These are phyloP conservation scores for Cryphonectria naterciae DNA, from an alignment of 2,329 filamentous ascomycete genomes.

Conservation along the genomic window DNA sequence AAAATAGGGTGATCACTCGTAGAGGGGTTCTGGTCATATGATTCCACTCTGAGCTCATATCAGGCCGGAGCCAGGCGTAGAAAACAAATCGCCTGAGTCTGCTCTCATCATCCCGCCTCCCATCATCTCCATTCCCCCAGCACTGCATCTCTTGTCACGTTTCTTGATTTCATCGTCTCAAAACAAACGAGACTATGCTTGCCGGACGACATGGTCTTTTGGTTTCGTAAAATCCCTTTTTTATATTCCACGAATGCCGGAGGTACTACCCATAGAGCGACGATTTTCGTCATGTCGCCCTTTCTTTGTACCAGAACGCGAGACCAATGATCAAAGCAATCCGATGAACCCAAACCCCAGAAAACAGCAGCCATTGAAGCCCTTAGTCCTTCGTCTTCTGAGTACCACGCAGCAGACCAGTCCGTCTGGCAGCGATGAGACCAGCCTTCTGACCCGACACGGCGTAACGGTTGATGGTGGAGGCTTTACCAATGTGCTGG, in stretches of 20 bases:
- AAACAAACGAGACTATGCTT: slow-evolving; percentile 9
- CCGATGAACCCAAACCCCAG: slow-evolving; percentile 68
- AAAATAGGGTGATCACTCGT: slow-evolving; percentile 23
- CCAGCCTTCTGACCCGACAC: slow-evolving; percentile 99
- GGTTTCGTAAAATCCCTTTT: slow-evolving; percentile 40
- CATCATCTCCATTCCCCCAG: slow-evolving; percentile 6
- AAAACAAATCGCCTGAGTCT: slow-evolving; percentile 15
- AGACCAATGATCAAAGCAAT: slow-evolving; percentile 60
- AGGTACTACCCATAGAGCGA: slow-evolving; percentile 30
- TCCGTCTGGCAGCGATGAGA: slow-evolving; percentile 99
- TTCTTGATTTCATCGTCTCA: slow-evolving; percentile 11
- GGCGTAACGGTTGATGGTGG: slow-evolving; percentile 98
- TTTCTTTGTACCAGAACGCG: slow-evolving; percentile 38
- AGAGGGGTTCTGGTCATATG: slow-evolving; percentile 23
- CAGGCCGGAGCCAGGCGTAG: slow-evolving; percentile 20
- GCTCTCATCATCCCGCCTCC: slow-evolving; percentile 17
- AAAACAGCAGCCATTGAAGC: slow-evolving; percentile 54
- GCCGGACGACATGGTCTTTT: slow-evolving; percentile 18
- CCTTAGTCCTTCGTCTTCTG: slow-evolving; percentile 98
- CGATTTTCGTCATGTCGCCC: slow-evolving; percentile 31
- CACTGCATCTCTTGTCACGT: slow-evolving; percentile 15
- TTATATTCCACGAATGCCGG: slow-evolving; percentile 55
- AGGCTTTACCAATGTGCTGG: slow-evolving; percentile 99
- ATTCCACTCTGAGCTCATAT: slow-evolving; percentile 29
- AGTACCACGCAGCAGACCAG: slow-evolving; percentile 99